Percentiles rank a stretch among this genome's conserved stretches.
Conservation (phyloP, 768 basidiomycete genomes). For the Boletus sensibilis region DNA sequence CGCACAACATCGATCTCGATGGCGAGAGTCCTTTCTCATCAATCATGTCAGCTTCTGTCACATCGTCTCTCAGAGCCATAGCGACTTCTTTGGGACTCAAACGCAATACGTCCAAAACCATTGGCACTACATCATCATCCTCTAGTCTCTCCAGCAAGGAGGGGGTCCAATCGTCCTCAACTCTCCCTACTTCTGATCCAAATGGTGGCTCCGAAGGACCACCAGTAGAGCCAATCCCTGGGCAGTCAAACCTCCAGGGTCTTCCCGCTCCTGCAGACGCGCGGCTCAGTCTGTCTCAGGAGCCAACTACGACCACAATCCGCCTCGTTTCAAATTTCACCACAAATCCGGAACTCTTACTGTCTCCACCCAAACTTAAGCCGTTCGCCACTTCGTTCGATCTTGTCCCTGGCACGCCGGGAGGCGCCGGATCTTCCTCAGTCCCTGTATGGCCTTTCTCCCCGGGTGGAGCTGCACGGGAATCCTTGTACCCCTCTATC, state of each 20-base stretch:
- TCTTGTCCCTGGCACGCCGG: slow-evolving; percentile 58
- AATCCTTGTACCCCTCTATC: slow-evolving; percentile 41
- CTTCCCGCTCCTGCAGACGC: slow-evolving; percentile 59
- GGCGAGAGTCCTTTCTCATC: not conserved
- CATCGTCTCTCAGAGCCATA: slow-evolving; percentile 72
- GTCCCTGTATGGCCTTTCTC: slow-evolving; percentile 44
- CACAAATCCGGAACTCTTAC: slow-evolving; percentile 20
- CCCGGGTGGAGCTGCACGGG: slow-evolving; percentile 23
- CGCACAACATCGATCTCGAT: not conserved
- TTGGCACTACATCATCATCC: slow-evolving; percentile 28
- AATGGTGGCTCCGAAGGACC: slow-evolving; percentile 18
- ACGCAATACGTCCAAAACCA: slow-evolving; percentile 35
- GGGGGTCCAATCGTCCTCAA: slow-evolving; percentile 22
- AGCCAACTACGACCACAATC: slow-evolving; percentile 47
- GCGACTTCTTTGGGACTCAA: slow-evolving; percentile 77
- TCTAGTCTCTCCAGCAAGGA: slow-evolving; percentile 27
- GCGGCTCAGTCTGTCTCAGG: slow-evolving; percentile 57
- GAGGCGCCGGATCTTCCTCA: slow-evolving; percentile 14
- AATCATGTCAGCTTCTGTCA: slow-evolving; percentile 49
- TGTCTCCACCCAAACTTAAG: slow-evolving; percentile 60
- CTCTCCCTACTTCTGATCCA: slow-evolving; percentile 30
- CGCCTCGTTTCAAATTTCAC: slow-evolving; percentile 41
- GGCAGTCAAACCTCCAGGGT: slow-evolving; percentile 56
- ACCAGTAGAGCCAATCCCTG: slow-evolving; percentile 53
- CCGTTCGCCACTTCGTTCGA: slow-evolving; percentile 70